Base-by-base conservation (phyloP, 345 rosid species). In the Carallia brachiata region DNA sequence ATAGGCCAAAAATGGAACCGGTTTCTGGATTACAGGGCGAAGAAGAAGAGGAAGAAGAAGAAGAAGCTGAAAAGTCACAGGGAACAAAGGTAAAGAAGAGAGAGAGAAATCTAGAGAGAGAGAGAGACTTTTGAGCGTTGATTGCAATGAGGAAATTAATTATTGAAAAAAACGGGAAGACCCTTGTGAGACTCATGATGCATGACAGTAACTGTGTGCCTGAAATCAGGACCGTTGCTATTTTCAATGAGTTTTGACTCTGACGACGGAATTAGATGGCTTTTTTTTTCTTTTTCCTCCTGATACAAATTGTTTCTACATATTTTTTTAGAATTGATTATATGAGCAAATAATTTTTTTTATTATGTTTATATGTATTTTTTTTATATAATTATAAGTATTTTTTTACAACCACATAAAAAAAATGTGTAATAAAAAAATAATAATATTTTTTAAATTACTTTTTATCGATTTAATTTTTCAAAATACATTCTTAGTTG, bases 41-140 rank as follows among this genome's bases (percentile, higher is more conserved):
- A 72, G 72, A 78, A 82, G 85, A 78, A 78, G 66, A 23, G 23
- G 23, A 78, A 82, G 70, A 74, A 72, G 67, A 70, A 61, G 16
- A 77, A 84, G 85, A 79, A 78, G 69, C 78, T 69, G 69, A 72
- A 80, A 83, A 79, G 83, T 77, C 80, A 19, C 72, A 73, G 44
- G 60, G 67, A 54, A 74, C 50, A 44, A 44, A 44, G 4, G 50
- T 12, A 69, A 66, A 75, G 62, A 50, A 63, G 63, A 53, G 47
- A 53, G 13, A 30, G 34, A 61, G 34, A 58, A 50, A 69, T 63
- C 68, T 66, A 65, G 73, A 82, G 82, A 62, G 84, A 79, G 66
- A 64, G 31, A 47, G 30, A 34, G 68, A 19, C 34, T 19, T 30
- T 17, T 70, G 17, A 13, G 73, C 67, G 67, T 70, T 60, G 55